Conservation (phyloP, 352 stramenopile genomes). For the Phytophthora ohioensis region DNA sequence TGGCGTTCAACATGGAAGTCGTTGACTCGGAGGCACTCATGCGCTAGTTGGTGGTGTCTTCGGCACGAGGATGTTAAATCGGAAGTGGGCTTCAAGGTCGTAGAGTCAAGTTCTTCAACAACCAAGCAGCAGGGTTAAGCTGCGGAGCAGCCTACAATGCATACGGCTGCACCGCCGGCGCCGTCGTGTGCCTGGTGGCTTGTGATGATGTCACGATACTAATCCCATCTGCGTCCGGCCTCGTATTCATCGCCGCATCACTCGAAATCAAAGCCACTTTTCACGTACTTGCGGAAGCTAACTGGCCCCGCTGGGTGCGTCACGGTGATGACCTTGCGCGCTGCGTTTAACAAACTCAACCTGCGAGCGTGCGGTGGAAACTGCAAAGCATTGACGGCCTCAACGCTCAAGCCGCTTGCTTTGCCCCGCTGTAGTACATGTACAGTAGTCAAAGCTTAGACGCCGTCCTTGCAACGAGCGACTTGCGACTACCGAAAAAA, state of each 20-base stretch:
- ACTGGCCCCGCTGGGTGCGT: conserved; percentile 8
- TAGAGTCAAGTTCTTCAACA: background rate
- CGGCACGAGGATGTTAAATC: conserved; percentile 7
- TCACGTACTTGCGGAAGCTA: background rate
- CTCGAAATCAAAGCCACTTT: background rate
- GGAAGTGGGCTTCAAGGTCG: conserved; percentile 24
- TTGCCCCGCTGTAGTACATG: background rate
- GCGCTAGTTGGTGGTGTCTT: background rate
- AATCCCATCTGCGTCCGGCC: conserved; percentile 14
- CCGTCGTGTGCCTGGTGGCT: background rate
- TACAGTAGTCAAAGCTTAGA: background rate
- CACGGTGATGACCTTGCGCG: conserved; percentile 3
- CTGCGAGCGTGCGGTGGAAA: background rate
- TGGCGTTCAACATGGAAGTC: conserved; percentile 12
- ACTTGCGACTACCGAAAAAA: conserved; percentile 11
- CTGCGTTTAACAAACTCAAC: conserved; percentile 17
- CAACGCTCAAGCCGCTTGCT: background rate
- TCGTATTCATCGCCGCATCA: conserved; percentile 22
- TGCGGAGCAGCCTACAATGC: background rate
- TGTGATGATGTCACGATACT: conserved; percentile 31
- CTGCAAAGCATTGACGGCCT: conserved; percentile 18
- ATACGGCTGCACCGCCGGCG: conserved; percentile 14
- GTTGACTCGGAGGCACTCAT: conserved; percentile 12
- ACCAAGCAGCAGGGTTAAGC: conserved; percentile 1
- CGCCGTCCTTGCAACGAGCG: background rate